phyloP scores from a whole-genome alignment of 1,139 yeast species.

The Suhomyces yuchorum region DNA sequence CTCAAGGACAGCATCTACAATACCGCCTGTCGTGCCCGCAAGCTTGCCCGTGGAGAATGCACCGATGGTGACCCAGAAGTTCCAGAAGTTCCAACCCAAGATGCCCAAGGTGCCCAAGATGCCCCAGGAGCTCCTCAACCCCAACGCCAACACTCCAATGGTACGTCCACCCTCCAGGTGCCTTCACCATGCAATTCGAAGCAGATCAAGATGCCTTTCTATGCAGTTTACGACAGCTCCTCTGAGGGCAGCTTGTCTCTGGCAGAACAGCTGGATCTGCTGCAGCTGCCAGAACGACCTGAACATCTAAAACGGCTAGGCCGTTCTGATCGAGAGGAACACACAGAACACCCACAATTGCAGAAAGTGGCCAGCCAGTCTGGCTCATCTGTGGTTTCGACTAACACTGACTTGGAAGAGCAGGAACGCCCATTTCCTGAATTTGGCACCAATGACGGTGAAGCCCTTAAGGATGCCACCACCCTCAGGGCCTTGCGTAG shows the following conservation, averaged over 20 bases:
- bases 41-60: background rate
- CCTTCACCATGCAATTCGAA: background rate
- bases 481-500: background rate
- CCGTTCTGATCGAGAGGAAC: too few species aligned
- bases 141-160: too few species aligned
- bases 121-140: too few species aligned
- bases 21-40: constrained; percentile 10
- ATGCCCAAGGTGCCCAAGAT: too few species aligned
- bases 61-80: background rate
- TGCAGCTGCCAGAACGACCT: too few species aligned
- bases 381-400: background rate
- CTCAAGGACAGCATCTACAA: constrained; percentile 6
- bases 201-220: constrained; percentile 11
- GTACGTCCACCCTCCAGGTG: background rate
- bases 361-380: background rate
- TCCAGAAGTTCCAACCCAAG: background rate
- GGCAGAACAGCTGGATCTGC: background rate
- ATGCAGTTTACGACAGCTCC: constrained; percentile 16
- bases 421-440: background rate
- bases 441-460: background rate
- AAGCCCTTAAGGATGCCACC: background rate
- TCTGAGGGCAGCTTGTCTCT: background rate
- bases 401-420: background rate
- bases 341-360: background rate
- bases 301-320: too few species aligned